Evolutionary conservation across 2,329 filamentous ascomycete species (phyloP).

Genomic region (Dichotomopilus funicola): DNA sequence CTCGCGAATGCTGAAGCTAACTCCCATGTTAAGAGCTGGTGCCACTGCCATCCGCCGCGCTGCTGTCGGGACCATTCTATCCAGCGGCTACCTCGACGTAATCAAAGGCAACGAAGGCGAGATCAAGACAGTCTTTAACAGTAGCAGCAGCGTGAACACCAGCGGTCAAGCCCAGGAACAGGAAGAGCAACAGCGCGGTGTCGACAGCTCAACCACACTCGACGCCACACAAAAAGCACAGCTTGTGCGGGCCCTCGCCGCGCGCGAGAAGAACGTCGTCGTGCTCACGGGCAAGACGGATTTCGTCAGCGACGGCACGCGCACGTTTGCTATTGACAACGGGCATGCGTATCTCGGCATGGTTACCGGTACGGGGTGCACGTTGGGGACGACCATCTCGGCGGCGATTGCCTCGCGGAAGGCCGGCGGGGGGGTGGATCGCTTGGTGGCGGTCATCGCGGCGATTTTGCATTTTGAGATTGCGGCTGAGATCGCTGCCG

Average conservation of each 20-base stretch:
- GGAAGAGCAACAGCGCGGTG: constrained; percentile 64
- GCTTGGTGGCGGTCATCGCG: constrained; percentile 65
- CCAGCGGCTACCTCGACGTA: constrained; percentile 70
- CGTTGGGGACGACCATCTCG: constrained; percentile 74
- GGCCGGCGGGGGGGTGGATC: constrained; percentile 39
- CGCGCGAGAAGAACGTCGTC: constrained; percentile 62
- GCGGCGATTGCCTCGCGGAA: constrained; percentile 61
- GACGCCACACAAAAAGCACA: constrained; percentile 43
- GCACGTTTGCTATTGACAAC: constrained; percentile 64
- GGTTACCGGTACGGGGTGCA: constrained; percentile 78
- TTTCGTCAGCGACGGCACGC: constrained; percentile 66
- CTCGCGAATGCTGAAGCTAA: not conserved
- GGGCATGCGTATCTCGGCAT: constrained; percentile 65
- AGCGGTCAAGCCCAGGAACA: too few relatives aligned
- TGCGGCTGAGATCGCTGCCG: constrained; percentile 63
- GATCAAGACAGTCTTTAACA: constrained; percentile 60
- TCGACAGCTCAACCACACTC: constrained; percentile 64
- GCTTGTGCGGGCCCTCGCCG: constrained; percentile 61
- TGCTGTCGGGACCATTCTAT: constrained; percentile 65
- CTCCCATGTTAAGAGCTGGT: constrained; percentile 67
- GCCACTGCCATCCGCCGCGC: constrained; percentile 68
- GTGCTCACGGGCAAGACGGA: constrained; percentile 79
- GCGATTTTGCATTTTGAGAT: constrained; percentile 71
- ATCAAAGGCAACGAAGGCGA: constrained; percentile 95
- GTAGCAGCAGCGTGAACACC: constrained; percentile 15